phyloP scores from a whole-genome alignment of 2,329 filamentous ascomycete species.

The Basipetospora chlamydospora region DNA sequence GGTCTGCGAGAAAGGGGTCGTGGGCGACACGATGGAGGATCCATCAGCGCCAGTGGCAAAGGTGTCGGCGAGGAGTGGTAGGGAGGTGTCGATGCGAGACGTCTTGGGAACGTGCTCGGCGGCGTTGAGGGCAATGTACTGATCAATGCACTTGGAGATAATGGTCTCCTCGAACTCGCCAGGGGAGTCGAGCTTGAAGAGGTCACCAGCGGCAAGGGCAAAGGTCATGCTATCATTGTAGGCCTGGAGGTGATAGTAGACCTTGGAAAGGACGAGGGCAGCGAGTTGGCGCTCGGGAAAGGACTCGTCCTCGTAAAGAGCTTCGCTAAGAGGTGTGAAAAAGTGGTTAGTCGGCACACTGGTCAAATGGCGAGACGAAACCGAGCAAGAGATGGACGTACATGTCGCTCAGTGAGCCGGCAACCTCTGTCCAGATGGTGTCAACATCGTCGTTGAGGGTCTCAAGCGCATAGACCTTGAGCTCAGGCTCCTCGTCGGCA shows the following conservation, averaged over 20 bases:
- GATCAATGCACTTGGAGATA: conserved; percentile 95
- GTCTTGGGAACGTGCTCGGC: conserved; percentile 31
- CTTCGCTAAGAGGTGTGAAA: conserved; percentile 57
- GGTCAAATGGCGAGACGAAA: conserved; percentile 1
- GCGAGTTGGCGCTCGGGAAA: conserved; percentile 92
- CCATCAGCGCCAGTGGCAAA: conserved; percentile 57
- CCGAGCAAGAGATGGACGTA: conserved; percentile 24
- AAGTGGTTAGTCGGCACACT: conserved; percentile 6
- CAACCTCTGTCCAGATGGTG: conserved; percentile 94
- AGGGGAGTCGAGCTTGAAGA: conserved; percentile 81
- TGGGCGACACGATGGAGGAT: conserved; percentile 66
- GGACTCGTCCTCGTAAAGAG: conserved; percentile 87
- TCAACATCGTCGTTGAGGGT: conserved; percentile 94
- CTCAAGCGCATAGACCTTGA: conserved; percentile 89
- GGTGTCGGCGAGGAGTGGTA: conserved; percentile 65
- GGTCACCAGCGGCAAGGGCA: conserved; percentile 82
- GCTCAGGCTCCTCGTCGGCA: conserved; percentile 82
- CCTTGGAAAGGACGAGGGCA: conserved; percentile 87
- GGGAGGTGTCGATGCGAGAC: conserved; percentile 26
- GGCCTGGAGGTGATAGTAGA: conserved; percentile 96
- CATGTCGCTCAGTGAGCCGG: conserved; percentile 85
- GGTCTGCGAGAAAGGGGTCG: conserved; percentile 89
- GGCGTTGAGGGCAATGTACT: conserved; percentile 69
- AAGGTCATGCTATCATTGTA: conserved; percentile 99
- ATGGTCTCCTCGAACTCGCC: conserved; percentile 98